phyloP scores from a whole-genome alignment of 2,329 filamentous ascomycete species.

The Paracamarosporium sp. region DNA sequence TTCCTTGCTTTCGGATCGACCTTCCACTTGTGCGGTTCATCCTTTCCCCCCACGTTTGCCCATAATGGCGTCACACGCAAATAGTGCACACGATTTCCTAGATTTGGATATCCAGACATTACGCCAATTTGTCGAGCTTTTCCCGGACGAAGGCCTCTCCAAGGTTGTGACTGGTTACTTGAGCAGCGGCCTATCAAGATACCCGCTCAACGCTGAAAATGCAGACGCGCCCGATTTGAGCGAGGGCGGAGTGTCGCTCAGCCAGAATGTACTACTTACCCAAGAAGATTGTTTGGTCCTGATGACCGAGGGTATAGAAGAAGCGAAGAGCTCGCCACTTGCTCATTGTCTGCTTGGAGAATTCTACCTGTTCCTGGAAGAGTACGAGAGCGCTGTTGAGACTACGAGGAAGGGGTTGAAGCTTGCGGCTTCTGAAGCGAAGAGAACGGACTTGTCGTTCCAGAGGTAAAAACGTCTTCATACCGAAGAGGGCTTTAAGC shows the following conservation, averaged over 20 bases:
- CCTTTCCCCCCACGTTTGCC: background rate
- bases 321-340: conserved; percentile 70
- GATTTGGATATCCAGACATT: conserved; percentile 81
- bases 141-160: conserved; percentile 81
- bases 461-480: conserved; percentile 33
- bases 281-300: conserved; percentile 81
- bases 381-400: conserved; percentile 82
- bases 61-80: conserved; percentile 43
- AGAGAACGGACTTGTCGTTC: conserved; percentile 72
- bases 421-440: conserved; percentile 65
- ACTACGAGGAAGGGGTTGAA: conserved; percentile 76
- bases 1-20: background rate
- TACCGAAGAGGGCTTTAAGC: background rate
- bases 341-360: conserved; percentile 83
- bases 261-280: conserved; percentile 64
- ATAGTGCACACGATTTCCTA: conserved; percentile 48
- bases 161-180: conserved; percentile 85
- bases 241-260: conserved; percentile 45
- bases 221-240: conserved; percentile 54
- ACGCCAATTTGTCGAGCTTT: conserved; percentile 80
- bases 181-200: conserved; percentile 83
- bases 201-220: conserved; percentile 60
- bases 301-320: conserved; percentile 68
- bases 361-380: conserved; percentile 84
- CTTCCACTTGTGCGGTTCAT: background rate